phyloP scores from a whole-genome alignment of 306 rosid species.

The Vigna unguiculata region DNA sequence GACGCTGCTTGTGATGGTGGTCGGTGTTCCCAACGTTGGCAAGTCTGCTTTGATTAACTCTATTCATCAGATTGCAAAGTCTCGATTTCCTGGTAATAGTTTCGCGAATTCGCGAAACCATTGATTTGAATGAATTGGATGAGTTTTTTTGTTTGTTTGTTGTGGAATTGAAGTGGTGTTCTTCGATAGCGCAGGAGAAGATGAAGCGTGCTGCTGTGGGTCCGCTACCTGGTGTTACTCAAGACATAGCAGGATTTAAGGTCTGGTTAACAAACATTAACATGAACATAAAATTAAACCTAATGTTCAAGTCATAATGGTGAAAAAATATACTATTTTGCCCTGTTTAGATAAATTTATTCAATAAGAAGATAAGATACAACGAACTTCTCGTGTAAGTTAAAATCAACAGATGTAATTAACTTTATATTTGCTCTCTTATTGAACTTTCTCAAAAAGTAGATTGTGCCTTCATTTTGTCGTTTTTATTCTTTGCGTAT shows the following conservation, averaged over 20 bases:
- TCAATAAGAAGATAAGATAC: neutral
- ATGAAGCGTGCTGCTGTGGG: conserved; percentile 92
- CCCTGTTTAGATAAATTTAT: neutral
- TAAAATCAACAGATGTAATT: too few relatives aligned
- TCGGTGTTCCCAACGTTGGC: conserved; percentile 95
- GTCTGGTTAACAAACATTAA: conserved; percentile 39
- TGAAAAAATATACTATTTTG: too few relatives aligned
- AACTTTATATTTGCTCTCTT: too few relatives aligned
- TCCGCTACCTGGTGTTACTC: conserved; percentile 94
- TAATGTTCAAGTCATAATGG: neutral
- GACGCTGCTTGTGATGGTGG: conserved; percentile 91
- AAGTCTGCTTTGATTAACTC: conserved; percentile 88
- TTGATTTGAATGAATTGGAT: neutral
- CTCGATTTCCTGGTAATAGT: conserved; percentile 71
- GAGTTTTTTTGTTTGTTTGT: neutral
- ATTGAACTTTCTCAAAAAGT: neutral
- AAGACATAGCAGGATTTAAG: conserved; percentile 94
- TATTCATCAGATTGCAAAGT: conserved; percentile 79
- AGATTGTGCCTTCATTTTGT: neutral
- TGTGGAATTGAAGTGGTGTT: conserved; percentile 33
- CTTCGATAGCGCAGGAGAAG: conserved; percentile 76
- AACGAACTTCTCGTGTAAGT: neutral
- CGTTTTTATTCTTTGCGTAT: too few relatives aligned
- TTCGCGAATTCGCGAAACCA: neutral
- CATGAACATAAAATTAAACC: neutral